Evolutionary conservation across 352 stramenopile species (phyloP).

Genomic region (Phytophthora kernoviae): DNA sequence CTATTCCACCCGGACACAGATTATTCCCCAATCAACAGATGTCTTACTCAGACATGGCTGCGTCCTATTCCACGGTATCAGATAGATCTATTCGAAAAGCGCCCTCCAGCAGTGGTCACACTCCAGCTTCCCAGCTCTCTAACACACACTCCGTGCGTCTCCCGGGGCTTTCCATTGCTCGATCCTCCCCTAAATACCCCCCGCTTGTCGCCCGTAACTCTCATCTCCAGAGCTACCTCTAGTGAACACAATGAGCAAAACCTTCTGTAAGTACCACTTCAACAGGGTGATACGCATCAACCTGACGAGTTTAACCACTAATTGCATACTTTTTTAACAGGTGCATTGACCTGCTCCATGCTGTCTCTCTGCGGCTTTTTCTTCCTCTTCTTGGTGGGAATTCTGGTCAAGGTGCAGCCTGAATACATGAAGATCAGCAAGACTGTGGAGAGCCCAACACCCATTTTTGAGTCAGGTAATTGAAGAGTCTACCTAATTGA

Average conservation of each 20-base stretch:
- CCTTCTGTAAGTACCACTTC: slow-evolving; percentile 34
- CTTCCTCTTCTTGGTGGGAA: slow-evolving; percentile 68
- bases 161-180: not conserved
- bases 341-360: slow-evolving; percentile 76
- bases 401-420: slow-evolving; percentile 77
- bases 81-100: slow-evolving; percentile 27
- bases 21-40: slow-evolving; percentile 18
- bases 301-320: not conserved
- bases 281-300: not conserved
- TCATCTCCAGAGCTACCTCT: not conserved
- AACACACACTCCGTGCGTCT: slow-evolving; percentile 7
- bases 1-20: not conserved
- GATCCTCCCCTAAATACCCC: not conserved
- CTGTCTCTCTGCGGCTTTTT: slow-evolving; percentile 76
- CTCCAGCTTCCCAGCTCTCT: slow-evolving; percentile 13
- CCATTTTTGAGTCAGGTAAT: slow-evolving; percentile 70
- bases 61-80: slow-evolving; percentile 38
- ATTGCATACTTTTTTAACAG: slow-evolving; percentile 16
- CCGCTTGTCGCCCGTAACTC: not conserved
- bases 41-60: slow-evolving; percentile 11
- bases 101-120: slow-evolving; percentile 6
- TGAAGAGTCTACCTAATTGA: not conserved
- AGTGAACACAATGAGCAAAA: slow-evolving; percentile 36
- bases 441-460: slow-evolving; percentile 58
- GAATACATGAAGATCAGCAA: slow-evolving; percentile 88